phyloP scores from a whole-genome alignment of 139 green algal genomes.

The Nannochloris sp. region DNA sequence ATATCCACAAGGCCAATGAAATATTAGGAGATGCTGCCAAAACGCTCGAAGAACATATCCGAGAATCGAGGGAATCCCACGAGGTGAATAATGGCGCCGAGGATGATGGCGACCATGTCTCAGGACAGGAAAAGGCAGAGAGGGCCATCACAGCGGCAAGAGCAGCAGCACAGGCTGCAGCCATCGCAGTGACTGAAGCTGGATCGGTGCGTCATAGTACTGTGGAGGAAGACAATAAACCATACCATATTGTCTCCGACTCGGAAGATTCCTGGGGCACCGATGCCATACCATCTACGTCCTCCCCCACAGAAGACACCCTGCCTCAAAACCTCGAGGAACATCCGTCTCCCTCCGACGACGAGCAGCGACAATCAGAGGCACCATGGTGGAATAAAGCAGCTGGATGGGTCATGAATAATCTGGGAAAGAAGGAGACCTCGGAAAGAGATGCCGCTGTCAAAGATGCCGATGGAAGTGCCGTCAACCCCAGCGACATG shows the following conservation, averaged over 20 bases:
- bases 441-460: conserved; percentile 3
- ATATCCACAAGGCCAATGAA: conserved; percentile 14
- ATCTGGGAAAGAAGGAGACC: not conserved
- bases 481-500: not conserved
- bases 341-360: not conserved
- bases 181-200: conserved; percentile 8
- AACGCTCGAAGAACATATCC: conserved; percentile 6
- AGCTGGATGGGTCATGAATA: not conserved
- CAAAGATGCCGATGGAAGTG: not conserved
- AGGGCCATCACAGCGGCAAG: conserved; percentile 10
- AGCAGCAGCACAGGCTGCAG: conserved; percentile 10
- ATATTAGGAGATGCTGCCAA: conserved; percentile 11
- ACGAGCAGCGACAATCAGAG: not conserved
- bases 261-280: not conserved
- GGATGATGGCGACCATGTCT: not conserved
- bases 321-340: not conserved
- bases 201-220: not conserved
- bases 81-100: not conserved
- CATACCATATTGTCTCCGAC: not conserved
- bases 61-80: not conserved
- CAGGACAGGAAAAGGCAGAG: conserved; percentile 2
- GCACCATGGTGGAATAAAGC: conserved; percentile 15
- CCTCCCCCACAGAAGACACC: not conserved
- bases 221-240: not conserved
- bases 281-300: not conserved